Conservation (phyloP, 345 rosid genomes). For the Rubroshorea leprosula region DNA sequence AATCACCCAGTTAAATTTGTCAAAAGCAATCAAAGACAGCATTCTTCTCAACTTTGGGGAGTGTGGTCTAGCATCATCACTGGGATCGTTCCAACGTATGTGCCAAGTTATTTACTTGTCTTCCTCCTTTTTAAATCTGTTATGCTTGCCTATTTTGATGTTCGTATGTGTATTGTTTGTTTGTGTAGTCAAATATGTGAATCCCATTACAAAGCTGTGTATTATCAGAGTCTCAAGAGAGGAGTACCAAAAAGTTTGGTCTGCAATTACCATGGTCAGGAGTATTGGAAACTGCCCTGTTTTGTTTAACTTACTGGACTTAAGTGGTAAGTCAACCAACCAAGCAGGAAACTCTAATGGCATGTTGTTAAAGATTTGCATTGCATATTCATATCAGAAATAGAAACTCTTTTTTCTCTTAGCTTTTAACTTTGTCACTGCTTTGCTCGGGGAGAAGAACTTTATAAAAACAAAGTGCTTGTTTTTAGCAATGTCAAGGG, state of each 20-base stretch:
- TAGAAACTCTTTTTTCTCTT: not conserved
- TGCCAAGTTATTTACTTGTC: not conserved
- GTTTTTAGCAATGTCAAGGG: no score
- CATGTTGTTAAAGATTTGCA: not conserved
- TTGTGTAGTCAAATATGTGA: slow-evolving; percentile 62
- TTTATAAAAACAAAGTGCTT: not conserved
- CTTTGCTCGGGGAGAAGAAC: not conserved
- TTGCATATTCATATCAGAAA: not conserved
- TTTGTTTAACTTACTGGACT: slow-evolving; percentile 58
- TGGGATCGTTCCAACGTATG: slow-evolving; percentile 58
- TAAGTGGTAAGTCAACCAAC: slow-evolving; percentile 45
- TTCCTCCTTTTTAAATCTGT: not conserved
- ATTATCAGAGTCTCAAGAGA: slow-evolving; percentile 71
- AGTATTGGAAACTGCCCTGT: slow-evolving; percentile 59
- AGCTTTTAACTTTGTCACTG: not conserved
- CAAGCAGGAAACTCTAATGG: not conserved
- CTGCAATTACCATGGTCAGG: slow-evolving; percentile 65
- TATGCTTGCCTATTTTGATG: not conserved
- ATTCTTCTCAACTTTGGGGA: slow-evolving; percentile 70
- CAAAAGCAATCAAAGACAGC: slow-evolving; percentile 57
- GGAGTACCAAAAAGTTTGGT: slow-evolving; percentile 66
- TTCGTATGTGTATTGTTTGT: not conserved
- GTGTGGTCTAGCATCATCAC: slow-evolving; percentile 64
- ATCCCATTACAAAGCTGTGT: slow-evolving; percentile 64
- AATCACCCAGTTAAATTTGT: slow-evolving; percentile 56